A percentile compares a stretch with the other conserved stretches of the same genome.
Conservation (phyloP, 441 rosid species). For the Theobroma grandiflorum region DNA sequence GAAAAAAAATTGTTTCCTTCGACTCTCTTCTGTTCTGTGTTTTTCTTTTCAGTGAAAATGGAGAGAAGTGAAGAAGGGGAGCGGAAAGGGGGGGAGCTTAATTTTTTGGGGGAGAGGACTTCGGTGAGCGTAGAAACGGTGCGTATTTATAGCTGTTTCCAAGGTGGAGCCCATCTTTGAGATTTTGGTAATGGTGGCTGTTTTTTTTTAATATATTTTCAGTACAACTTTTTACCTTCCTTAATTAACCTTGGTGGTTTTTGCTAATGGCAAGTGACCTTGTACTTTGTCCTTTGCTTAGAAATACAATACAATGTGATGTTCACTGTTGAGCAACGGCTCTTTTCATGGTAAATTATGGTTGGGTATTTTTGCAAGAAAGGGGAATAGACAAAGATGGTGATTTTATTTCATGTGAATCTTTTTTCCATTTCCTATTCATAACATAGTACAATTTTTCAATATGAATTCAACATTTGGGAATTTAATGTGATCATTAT, state of each 20-base stretch:
- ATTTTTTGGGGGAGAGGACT: slow-evolving; percentile 3
- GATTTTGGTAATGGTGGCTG: neutral
- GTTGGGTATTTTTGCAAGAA: neutral
- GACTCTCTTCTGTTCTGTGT: neutral
- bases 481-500: neutral
- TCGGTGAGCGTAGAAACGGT: neutral
- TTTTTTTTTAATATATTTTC: neutral
- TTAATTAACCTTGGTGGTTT: neutral
- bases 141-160: slow-evolving; percentile 48
- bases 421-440: no score
- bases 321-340: slow-evolving; percentile 15
- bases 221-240: neutral
- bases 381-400: no score
- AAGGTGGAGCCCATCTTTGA: slow-evolving; percentile 37
- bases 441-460: neutral
- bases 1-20: no score
- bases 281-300: neutral
- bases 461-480: neutral
- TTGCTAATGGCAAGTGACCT: slow-evolving; percentile 8
- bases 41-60: slow-evolving; percentile 5
- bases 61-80: slow-evolving; percentile 18
- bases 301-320: neutral
- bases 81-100: neutral
- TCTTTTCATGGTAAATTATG: neutral
- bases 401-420: no score